Evolutionary conservation across 108 stramenopile genomes (phyloP), one percentile per base, ranked within the genome.

Genomic region (Halocafeteria seosinensis): DNA sequence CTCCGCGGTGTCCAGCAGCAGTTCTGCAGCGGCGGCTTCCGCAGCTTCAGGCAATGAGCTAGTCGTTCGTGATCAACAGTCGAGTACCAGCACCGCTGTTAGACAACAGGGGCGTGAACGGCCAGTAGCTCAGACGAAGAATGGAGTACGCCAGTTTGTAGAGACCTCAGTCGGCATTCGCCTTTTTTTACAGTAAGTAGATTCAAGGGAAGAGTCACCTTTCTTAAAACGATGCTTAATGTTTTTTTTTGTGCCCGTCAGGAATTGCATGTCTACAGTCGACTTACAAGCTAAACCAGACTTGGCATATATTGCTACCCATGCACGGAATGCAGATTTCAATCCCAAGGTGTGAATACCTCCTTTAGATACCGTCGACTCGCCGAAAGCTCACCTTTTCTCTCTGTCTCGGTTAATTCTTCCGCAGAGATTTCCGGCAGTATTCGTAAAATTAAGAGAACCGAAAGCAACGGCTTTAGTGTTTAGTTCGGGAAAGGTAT

Each of bases 271-370:
- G 26, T 72, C 73, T 26, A 83, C 78, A 8, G 89, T 88, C 55
- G 87, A 92, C 67, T 78, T 95, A 26, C 84, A 82, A n/a, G 77
- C 85, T 12, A 78, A 81, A 8, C 73, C 94, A 27, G 92, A 98
- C 65, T 77, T 98, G 47, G 85, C 88, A 66, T 81, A 83, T 60
- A 89, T 98, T 42, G 91, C 94, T 35, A 76, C 87, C 34, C 84
- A 86, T 50, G 89, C 88, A 62, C 85, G 92, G 23, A 98, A 98
- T 66, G 94, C 94, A 24, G 96, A 98, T 76, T 98, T 92, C 82
- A 98, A 95, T 73, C 94, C 96, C 0, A 80, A 9, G 52, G 42
- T 47, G 42, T n/a, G 42, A 21, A 17, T 17, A n/a, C 17, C 42
- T 47, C 17, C n/a, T n/a, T n/a, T n/a, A n/a, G n/a, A n/a, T n/a